A percentile compares a stretch with the other conserved stretches of the same genome.
These are phyloP conservation scores for Marasmius sp. DNA, from an alignment of 1,284 basidiomycete species.

Conservation along the genomic window DNA sequence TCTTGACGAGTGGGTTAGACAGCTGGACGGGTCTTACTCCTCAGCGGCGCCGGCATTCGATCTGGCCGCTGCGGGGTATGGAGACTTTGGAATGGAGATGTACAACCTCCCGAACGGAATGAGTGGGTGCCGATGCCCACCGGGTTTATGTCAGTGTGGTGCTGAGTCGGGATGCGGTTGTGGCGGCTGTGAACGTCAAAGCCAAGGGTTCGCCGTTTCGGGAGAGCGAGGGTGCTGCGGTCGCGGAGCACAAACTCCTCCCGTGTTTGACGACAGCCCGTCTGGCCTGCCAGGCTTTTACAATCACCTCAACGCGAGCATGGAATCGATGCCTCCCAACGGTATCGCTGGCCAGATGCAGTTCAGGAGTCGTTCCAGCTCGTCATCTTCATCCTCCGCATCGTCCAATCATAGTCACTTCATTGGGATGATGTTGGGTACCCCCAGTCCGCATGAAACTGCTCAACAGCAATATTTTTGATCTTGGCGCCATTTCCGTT, in stretches of 20 bases:
- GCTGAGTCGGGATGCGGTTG: not conserved
- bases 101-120: not conserved
- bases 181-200: not conserved
- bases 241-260: not conserved
- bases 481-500: not conserved
- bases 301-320: not conserved
- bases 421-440: not conserved
- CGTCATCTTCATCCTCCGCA: not conserved
- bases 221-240: not conserved
- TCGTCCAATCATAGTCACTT: not conserved
- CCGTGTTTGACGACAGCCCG: not conserved
- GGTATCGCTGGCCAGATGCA: not conserved
- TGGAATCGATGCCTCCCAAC: not conserved
- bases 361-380: not conserved
- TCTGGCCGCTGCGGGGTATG: not conserved
- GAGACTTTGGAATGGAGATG: not conserved
- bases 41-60: not conserved
- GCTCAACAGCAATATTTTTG: not conserved
- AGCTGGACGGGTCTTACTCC: not conserved
- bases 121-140: not conserved
- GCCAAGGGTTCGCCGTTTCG: not conserved
- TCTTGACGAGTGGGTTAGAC: not conserved
- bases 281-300: not conserved
- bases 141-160: not conserved
- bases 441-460: not conserved